A percentile compares a stretch with the other conserved stretches of the same genome.
These are phyloP conservation scores for Annulohypoxylon stygium DNA, from an alignment of 495 filamentous ascomycete genomes.

Conservation along the genomic window DNA sequence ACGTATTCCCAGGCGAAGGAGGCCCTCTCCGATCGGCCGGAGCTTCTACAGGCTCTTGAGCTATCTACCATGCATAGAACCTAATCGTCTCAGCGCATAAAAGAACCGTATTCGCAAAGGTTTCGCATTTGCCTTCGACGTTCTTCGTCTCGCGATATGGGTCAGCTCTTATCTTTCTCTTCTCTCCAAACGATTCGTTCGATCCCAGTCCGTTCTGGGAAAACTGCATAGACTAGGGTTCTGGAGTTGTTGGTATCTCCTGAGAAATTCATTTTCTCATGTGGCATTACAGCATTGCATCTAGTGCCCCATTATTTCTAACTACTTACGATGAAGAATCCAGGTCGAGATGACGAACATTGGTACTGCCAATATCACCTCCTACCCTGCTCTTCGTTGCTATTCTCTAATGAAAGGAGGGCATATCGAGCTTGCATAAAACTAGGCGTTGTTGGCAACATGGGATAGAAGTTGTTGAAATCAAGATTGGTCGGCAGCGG, in stretches of 20 bases:
- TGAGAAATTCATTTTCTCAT: constrained; percentile 37
- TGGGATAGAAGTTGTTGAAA: constrained; percentile 49
- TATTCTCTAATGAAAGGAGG: constrained; percentile 37
- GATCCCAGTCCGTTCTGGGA: constrained; percentile 29
- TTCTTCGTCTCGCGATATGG: constrained; percentile 23
- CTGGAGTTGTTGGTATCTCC: constrained; percentile 49
- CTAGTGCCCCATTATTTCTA: constrained; percentile 23
- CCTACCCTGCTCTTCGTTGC: background rate
- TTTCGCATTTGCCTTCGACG: background rate
- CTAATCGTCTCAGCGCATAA: constrained; percentile 26
- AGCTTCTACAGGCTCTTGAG: constrained; percentile 87
- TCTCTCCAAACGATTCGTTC: constrained; percentile 39
- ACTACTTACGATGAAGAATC: constrained; percentile 11
- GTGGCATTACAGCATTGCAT: constrained; percentile 34
- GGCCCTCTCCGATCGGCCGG: constrained; percentile 81
- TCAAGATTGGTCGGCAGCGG: constrained; percentile 39
- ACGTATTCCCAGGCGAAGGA: constrained; percentile 82
- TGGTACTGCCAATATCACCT: constrained; percentile 19
- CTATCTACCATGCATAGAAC: constrained; percentile 75
- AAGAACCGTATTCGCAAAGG: constrained; percentile 12
- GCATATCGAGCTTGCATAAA: constrained; percentile 50
- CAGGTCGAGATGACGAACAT: constrained; percentile 9
- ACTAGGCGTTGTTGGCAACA: constrained; percentile 55
- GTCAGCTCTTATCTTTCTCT: constrained; percentile 29
- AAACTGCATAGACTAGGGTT: constrained; percentile 51